These are phyloP conservation scores for Urostyla sp. DNA, from an alignment of 73 alveolate genomes.

Conservation along the genomic window DNA sequence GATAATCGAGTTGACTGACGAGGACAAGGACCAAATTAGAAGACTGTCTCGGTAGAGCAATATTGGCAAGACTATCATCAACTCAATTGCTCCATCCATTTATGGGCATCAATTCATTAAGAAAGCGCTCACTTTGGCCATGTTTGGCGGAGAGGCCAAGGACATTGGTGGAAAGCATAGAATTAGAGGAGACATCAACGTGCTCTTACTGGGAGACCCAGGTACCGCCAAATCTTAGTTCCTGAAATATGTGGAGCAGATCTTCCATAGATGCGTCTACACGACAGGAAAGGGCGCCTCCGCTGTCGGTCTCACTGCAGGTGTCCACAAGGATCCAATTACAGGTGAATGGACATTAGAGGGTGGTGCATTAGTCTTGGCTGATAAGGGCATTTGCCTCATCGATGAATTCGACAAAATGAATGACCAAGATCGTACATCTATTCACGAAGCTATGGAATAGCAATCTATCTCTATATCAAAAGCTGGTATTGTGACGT, in stretches of 20 bases:
- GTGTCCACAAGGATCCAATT: conserved; percentile 98
- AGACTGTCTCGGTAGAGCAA: conserved; percentile 90
- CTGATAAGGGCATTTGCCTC: conserved; percentile 98
- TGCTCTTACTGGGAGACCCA: conserved; percentile 98
- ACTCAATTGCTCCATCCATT: conserved; percentile 99
- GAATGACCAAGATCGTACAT: conserved; percentile 99
- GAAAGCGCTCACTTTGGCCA: conserved; percentile 91
- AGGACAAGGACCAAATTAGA: conserved; percentile 92
- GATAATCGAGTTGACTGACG: conserved; percentile 88
- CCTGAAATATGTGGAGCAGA: conserved; percentile 98
- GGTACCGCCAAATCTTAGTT: conserved; percentile 99
- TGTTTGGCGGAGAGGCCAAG: conserved; percentile 99
- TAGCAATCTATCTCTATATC: conserved; percentile 98
- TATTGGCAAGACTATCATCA: conserved; percentile 88
- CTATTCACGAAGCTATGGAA: conserved; percentile 99
- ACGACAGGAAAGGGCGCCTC: conserved; percentile 99
- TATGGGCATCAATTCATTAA: conserved; percentile 98
- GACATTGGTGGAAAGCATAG: conserved; percentile 98
- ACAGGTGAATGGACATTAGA: conserved; percentile 98
- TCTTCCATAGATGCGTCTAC: conserved; percentile 93
- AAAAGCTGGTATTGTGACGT: conserved; percentile 99
- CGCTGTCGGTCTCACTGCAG: conserved; percentile 99
- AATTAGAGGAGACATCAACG: conserved; percentile 99
- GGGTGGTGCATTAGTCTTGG: conserved; percentile 99
- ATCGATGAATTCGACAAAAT: conserved; percentile 99